A percentile compares a stretch with the other conserved stretches of the same genome.
phyloP scores from a whole-genome alignment of 805 yeast species.

The Wickerhamomyces silvicola region DNA sequence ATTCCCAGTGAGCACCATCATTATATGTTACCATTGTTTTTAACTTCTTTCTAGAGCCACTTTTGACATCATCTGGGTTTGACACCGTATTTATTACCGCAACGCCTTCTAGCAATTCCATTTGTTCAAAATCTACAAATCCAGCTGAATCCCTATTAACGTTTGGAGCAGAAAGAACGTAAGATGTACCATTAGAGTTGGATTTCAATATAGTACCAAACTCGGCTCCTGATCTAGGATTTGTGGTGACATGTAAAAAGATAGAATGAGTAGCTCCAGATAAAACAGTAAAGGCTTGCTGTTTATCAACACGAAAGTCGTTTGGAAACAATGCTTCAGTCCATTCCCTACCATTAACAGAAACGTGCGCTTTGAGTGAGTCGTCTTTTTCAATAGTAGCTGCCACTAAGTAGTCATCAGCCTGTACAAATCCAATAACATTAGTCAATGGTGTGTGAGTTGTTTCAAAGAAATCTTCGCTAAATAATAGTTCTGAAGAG shows the following conservation, averaged over 20 bases:
- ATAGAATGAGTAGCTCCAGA: slow-evolving; percentile 67
- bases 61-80: slow-evolving; percentile 41
- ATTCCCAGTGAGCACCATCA: slow-evolving; percentile 88
- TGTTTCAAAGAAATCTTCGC: slow-evolving; percentile 18
- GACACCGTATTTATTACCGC: slow-evolving; percentile 64
- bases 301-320: slow-evolving; percentile 47
- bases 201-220: slow-evolving; percentile 81
- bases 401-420: slow-evolving; percentile 66
- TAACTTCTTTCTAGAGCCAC: slow-evolving; percentile 47
- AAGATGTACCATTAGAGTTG: slow-evolving; percentile 86
- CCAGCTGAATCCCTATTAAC: slow-evolving; percentile 75
- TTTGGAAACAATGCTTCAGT: slow-evolving; percentile 80
- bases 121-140: slow-evolving; percentile 82
- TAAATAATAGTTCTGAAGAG: slow-evolving; percentile 25
- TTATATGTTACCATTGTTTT: slow-evolving; percentile 75
- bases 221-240: slow-evolving; percentile 41
- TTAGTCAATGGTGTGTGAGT: slow-evolving; percentile 41
- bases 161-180: slow-evolving; percentile 55
- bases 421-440: slow-evolving; percentile 68
- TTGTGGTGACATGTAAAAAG: slow-evolving; percentile 77
- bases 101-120: slow-evolving; percentile 81
- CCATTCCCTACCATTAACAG: slow-evolving; percentile 71
- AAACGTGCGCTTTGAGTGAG: slow-evolving; percentile 60
- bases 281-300: slow-evolving; percentile 72
- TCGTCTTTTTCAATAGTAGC: slow-evolving; percentile 51